phyloP scores from a whole-genome alignment of 495 filamentous ascomycete genomes.

The Aspergillus sparsus region DNA sequence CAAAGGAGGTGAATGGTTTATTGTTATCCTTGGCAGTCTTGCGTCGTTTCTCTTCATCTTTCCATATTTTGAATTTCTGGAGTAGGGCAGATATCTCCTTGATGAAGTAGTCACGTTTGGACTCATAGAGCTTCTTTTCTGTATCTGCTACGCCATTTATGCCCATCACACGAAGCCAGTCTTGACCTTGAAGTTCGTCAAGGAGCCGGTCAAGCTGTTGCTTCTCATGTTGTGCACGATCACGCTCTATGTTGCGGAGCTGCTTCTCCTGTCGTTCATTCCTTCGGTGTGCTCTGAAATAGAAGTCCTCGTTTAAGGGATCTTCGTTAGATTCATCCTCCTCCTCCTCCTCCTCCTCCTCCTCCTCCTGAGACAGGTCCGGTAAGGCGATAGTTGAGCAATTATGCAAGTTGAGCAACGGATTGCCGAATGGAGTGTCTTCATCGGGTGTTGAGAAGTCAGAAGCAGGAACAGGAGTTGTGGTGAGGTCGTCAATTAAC shows the following conservation, averaged over 20 bases:
- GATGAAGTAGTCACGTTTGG: slow-evolving; percentile 81
- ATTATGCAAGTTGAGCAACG: slow-evolving; percentile 40
- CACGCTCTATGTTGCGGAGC: slow-evolving; percentile 89
- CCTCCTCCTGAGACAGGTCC: slow-evolving; percentile 4
- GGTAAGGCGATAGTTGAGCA: slow-evolving; percentile 38
- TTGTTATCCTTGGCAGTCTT: slow-evolving; percentile 62
- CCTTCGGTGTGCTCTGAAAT: slow-evolving; percentile 68
- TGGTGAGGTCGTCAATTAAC: slow-evolving; percentile 47
- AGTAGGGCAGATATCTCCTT: slow-evolving; percentile 74
- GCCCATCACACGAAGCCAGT: slow-evolving; percentile 95
- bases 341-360: too few relatives aligned
- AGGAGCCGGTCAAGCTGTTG: slow-evolving; percentile 82
- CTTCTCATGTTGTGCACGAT: slow-evolving; percentile 88
- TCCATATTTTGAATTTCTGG: slow-evolving; percentile 85
- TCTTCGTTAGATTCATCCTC: slow-evolving; percentile 52
- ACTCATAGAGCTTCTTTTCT: slow-evolving; percentile 81
- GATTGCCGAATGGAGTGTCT: slow-evolving; percentile 40
- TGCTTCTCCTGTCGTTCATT: slow-evolving; percentile 89
- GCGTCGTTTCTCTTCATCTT: slow-evolving; percentile 82
- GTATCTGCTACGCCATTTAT: slow-evolving; percentile 80
- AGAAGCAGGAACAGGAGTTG: slow-evolving; percentile 25
- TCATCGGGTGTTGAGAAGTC: slow-evolving; percentile 22
- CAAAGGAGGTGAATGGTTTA: slow-evolving; percentile 35
- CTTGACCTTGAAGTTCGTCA: slow-evolving; percentile 82
- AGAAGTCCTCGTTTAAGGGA: slow-evolving; percentile 68